Percentiles rank a stretch among this genome's conserved stretches.
Conservation (phyloP, 2,329 filamentous ascomycete species). For the Paramyrothecium roridum region DNA sequence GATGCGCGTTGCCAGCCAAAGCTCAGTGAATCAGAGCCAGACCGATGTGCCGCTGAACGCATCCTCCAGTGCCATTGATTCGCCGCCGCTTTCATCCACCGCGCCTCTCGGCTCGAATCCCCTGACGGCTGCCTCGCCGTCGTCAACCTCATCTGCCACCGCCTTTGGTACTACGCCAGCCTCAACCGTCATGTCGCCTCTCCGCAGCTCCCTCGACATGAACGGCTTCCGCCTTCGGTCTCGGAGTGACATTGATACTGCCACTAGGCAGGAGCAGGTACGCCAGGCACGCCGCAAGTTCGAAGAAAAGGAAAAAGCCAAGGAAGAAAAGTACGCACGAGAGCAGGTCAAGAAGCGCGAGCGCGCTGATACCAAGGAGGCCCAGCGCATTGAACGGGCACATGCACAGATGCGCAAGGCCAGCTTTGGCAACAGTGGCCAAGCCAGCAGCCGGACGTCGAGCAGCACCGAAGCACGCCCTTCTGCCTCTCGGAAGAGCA, state of each 20-base stretch:
- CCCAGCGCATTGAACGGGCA: conserved; percentile 46
- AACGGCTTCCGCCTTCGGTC: conserved; percentile 57
- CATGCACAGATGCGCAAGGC: conserved; percentile 38
- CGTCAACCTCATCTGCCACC: conserved; percentile 30
- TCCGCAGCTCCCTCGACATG: conserved; percentile 58
- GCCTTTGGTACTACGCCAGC: conserved; percentile 20
- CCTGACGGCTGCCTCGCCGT: conserved; percentile 14
- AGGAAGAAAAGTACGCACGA: conserved; percentile 60
- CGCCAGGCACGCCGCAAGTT: conserved; percentile 61
- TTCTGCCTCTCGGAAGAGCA: conserved; percentile 22
- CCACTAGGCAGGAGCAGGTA: conserved; percentile 53
- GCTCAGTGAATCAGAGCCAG: conserved; percentile 36
- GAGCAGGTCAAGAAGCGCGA: conserved; percentile 57
- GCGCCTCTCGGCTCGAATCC: conserved; percentile 19
- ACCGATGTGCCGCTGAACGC: conserved; percentile 43
- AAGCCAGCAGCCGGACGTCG: conserved; percentile 27
- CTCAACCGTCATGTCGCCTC: conserved; percentile 41
- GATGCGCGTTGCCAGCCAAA: conserved; percentile 33
- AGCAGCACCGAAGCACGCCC: conserved; percentile 25
- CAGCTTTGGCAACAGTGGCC: conserved; percentile 27
- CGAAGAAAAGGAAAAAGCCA: conserved; percentile 57
- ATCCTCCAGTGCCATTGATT: conserved; percentile 20
- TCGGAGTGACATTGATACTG: conserved; percentile 57
- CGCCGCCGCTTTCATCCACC: conserved; percentile 21
- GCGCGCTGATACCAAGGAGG: conserved; percentile 55